phyloP scores from a whole-genome alignment of 768 basidiomycete genomes.

The Mycena epipterygia region DNA sequence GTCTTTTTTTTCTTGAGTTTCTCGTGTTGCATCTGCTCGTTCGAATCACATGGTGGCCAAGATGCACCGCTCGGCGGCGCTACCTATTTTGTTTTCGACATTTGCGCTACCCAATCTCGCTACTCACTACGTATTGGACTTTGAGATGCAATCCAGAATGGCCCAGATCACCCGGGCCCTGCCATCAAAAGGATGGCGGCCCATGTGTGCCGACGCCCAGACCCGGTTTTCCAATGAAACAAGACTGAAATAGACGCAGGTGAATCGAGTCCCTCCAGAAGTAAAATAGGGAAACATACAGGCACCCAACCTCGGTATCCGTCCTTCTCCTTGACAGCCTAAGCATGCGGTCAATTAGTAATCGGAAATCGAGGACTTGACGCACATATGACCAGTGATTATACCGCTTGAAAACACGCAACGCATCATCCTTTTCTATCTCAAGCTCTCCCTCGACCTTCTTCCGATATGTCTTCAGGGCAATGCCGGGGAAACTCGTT shows the following conservation, averaged over 20 bases:
- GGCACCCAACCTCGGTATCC: constrained; percentile 99
- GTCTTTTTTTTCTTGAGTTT: no score
- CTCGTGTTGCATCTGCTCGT: no score
- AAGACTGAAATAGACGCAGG: constrained; percentile 66
- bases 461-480: constrained; percentile 96
- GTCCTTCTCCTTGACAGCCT: constrained; percentile 94
- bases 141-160: no score
- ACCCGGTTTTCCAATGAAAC: constrained; percentile 99
- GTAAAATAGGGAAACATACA: constrained; percentile 55
- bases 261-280: not conserved
- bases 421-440: constrained; percentile 86
- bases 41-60: no score
- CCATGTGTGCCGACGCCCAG: no score
- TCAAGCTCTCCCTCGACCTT: constrained; percentile 95
- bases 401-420: constrained; percentile 97
- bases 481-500: constrained; percentile 97
- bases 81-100: no score
- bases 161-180: no score
- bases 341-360: constrained; percentile 28
- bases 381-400: constrained; percentile 97
- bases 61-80: no score
- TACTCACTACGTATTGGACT: no score
- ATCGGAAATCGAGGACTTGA: constrained; percentile 30
- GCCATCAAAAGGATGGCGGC: no score
- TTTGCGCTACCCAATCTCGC: no score